phyloP scores from a whole-genome alignment of 2,329 filamentous ascomycete species.

The Coniella lustricola region DNA sequence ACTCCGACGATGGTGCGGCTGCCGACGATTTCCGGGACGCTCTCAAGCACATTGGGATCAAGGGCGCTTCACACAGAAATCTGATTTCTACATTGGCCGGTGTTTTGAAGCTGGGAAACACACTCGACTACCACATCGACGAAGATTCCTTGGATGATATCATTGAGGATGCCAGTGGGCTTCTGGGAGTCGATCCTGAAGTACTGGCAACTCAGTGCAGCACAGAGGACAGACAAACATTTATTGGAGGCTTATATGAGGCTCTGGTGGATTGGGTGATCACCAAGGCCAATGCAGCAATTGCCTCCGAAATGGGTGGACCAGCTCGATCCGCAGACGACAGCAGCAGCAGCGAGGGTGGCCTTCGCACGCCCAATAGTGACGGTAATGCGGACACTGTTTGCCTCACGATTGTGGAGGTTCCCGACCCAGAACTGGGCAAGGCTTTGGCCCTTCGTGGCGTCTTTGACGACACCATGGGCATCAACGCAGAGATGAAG shows the following conservation, averaged over 20 bases:
- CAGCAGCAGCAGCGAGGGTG: conserved; percentile 59
- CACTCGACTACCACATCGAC: conserved; percentile 76
- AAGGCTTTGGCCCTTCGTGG: conserved; percentile 86
- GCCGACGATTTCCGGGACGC: conserved; percentile 88
- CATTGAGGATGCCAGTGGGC: conserved; percentile 81
- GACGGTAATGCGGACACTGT: conserved; percentile 78
- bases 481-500: conserved; percentile 97
- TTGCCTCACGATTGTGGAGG: conserved; percentile 78
- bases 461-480: conserved; percentile 84
- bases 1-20: conserved; percentile 84
- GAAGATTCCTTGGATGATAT: conserved; percentile 77
- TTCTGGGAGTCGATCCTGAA: conserved; percentile 83
- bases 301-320: conserved; percentile 65
- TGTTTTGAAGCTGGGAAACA: conserved; percentile 85
- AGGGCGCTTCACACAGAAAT: conserved; percentile 72
- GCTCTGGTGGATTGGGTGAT: conserved; percentile 94
- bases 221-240: conserved; percentile 73
- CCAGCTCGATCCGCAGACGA: conserved; percentile 41
- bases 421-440: conserved; percentile 71
- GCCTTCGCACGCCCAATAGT: conserved; percentile 56
- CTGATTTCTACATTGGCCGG: conserved; percentile 82
- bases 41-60: conserved; percentile 88
- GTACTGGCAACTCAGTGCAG: conserved; percentile 70
- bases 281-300: conserved; percentile 77
- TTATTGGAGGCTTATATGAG: conserved; percentile 87